Evolutionary conservation across 2,329 filamentous ascomycete genomes (phyloP).

Genomic region (Metarhizium rileyi): DNA sequence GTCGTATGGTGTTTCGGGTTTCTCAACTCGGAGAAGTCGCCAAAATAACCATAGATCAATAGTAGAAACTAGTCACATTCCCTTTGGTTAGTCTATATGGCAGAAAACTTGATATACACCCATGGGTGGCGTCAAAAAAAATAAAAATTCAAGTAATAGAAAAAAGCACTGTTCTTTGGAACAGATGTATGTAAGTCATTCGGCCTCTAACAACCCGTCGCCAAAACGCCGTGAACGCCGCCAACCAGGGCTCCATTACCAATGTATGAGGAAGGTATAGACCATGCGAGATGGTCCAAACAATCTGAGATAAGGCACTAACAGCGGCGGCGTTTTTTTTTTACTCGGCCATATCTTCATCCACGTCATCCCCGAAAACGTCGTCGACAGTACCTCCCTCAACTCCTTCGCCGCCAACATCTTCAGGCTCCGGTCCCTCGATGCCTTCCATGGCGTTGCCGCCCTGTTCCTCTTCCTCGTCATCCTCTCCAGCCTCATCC

Average conservation of each 20-base stretch:
- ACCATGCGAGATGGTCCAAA: neutral
- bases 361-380: constrained; percentile 43
- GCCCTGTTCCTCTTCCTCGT: constrained; percentile 29
- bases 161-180: too few relatives aligned
- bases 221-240: constrained; percentile 9
- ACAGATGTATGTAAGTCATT: neutral
- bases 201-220: neutral
- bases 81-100: too few relatives aligned
- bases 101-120: too few relatives aligned
- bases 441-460: constrained; percentile 42
- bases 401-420: constrained; percentile 35
- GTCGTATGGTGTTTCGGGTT: too few relatives aligned
- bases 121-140: too few relatives aligned
- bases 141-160: too few relatives aligned
- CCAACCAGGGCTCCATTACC: neutral
- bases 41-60: too few relatives aligned
- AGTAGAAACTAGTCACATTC: too few relatives aligned
- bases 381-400: constrained; percentile 44
- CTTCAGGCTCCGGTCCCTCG: constrained; percentile 30
- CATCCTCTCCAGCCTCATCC: constrained; percentile 36
- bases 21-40: too few relatives aligned
- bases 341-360: constrained; percentile 46
- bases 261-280: neutral
- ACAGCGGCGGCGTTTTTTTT: too few relatives aligned
- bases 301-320: neutral